These are phyloP conservation scores for Tulasnella sp. DNA, from an alignment of 768 basidiomycete genomes.

Conservation along the genomic window DNA sequence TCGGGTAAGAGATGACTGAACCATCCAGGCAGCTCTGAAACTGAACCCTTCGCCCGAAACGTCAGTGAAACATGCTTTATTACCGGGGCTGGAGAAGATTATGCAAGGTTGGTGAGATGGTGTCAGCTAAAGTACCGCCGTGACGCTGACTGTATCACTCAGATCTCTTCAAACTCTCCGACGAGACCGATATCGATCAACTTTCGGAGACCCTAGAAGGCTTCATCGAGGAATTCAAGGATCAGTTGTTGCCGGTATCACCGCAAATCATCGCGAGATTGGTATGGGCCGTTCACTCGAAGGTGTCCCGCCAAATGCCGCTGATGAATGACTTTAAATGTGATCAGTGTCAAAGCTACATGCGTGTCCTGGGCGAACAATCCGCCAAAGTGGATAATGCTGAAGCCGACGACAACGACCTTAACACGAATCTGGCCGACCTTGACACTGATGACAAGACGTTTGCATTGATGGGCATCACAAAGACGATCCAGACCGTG, in stretches of 20 bases:
- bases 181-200: conserved; percentile 82
- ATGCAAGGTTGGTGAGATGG: too few species aligned
- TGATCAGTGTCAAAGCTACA: conserved; percentile 66
- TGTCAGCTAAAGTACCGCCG: neutral
- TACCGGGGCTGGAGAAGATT: conserved; percentile 74
- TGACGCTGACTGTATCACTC: too few species aligned
- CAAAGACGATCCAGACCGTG: conserved; percentile 75
- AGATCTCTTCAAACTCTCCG: conserved; percentile 84
- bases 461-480: conserved; percentile 76
- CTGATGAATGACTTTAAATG: too few species aligned
- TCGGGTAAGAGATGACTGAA: conserved; percentile 41
- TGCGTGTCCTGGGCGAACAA: conserved; percentile 60
- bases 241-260: conserved; percentile 75
- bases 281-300: conserved; percentile 35
- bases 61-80: conserved; percentile 60
- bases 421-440: conserved; percentile 31
- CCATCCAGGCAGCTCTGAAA: too few species aligned
- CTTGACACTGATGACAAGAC: conserved; percentile 65
- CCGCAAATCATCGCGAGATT: conserved; percentile 67
- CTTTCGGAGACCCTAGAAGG: conserved; percentile 74
- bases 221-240: conserved; percentile 78
- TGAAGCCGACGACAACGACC: conserved; percentile 40
- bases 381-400: conserved; percentile 37
- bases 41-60: too few species aligned
- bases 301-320: conserved; percentile 4